These are phyloP conservation scores for Pichia inconspicua DNA, from an alignment of 1,139 yeast species.

Conservation along the genomic window DNA sequence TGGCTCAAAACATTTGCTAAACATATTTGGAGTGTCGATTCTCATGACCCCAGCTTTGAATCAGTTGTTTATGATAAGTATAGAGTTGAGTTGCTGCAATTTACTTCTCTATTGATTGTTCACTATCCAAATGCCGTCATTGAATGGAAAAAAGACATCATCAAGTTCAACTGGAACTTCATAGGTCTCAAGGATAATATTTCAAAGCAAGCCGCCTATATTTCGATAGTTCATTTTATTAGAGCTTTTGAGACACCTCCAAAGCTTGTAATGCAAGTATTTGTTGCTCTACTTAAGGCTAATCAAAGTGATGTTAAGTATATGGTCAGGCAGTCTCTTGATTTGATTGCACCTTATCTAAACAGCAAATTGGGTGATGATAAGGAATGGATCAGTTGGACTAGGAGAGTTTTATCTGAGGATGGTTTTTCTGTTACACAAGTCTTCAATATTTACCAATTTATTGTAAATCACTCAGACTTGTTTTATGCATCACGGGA, in stretches of 20 bases:
- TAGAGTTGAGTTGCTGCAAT: constrained; percentile 70
- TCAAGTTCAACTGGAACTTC: constrained; percentile 91
- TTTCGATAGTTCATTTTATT: constrained; percentile 79
- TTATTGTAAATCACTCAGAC: constrained; percentile 79
- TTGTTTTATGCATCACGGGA: constrained; percentile 81
- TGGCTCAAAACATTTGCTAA: constrained; percentile 63
- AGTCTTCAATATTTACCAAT: constrained; percentile 82
- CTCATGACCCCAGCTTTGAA: constrained; percentile 26
- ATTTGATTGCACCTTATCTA: constrained; percentile 82
- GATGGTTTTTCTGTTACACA: constrained; percentile 80
- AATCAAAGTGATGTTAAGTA: constrained; percentile 81
- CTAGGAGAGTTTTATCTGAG: constrained; percentile 84
- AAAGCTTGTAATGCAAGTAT: constrained; percentile 83
- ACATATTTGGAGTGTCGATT: constrained; percentile 65
- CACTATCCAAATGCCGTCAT: constrained; percentile 55
- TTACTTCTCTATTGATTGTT: constrained; percentile 70
- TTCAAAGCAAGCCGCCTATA: constrained; percentile 89
- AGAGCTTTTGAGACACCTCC: constrained; percentile 85
- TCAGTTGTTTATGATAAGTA: constrained; percentile 70
- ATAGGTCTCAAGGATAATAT: constrained; percentile 83
- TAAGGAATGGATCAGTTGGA: constrained; percentile 91
- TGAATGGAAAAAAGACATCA: constrained; percentile 74
- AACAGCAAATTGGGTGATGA: constrained; percentile 62
- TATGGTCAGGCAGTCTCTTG: constrained; percentile 81
- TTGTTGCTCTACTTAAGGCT: constrained; percentile 79